These are phyloP conservation scores for Neurospora intermedia DNA, from an alignment of 495 filamentous ascomycete species.

Conservation along the genomic window DNA sequence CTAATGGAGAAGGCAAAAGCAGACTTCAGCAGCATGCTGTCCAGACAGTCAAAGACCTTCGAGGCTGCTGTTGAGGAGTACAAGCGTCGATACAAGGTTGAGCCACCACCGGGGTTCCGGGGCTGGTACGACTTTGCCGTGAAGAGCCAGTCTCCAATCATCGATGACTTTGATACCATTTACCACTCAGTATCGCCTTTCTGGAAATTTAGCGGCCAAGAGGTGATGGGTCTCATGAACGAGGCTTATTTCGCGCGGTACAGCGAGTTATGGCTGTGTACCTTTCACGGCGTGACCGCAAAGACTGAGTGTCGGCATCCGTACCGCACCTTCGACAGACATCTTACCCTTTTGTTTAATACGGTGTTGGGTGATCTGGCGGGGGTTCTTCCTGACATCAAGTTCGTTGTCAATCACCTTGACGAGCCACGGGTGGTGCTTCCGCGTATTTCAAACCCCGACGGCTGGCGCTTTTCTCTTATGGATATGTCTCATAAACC, in stretches of 20 bases:
- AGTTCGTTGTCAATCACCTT: slow-evolving; percentile 65
- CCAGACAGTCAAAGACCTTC: slow-evolving; percentile 35
- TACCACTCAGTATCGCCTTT: slow-evolving; percentile 18
- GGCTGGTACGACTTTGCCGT: slow-evolving; percentile 58
- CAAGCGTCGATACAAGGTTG: slow-evolving; percentile 36
- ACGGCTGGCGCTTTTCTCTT: neutral
- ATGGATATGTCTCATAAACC: slow-evolving; percentile 6
- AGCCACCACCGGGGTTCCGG: slow-evolving; percentile 50
- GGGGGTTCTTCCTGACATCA: slow-evolving; percentile 57
- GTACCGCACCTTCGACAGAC: slow-evolving; percentile 14
- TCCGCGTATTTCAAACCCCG: slow-evolving; percentile 17
- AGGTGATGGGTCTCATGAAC: slow-evolving; percentile 10
- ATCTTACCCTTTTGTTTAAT: slow-evolving; percentile 12
- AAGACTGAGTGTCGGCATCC: slow-evolving; percentile 18
- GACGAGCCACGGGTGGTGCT: slow-evolving; percentile 66
- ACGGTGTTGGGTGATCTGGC: slow-evolving; percentile 51
- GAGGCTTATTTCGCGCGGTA: neutral
- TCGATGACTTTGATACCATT: slow-evolving; percentile 60
- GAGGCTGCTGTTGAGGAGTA: slow-evolving; percentile 40
- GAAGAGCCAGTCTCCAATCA: slow-evolving; percentile 44
- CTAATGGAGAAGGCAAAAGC: slow-evolving; percentile 31
- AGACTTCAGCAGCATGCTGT: slow-evolving; percentile 27
- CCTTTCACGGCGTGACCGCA: slow-evolving; percentile 6
- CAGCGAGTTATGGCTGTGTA: slow-evolving; percentile 20
- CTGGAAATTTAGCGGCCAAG: slow-evolving; percentile 14